Evolutionary conservation across 208 protist species (phyloP), one percentile per base, ranked within the genome.

Genomic region (Trypanosoma cruzi): DNA sequence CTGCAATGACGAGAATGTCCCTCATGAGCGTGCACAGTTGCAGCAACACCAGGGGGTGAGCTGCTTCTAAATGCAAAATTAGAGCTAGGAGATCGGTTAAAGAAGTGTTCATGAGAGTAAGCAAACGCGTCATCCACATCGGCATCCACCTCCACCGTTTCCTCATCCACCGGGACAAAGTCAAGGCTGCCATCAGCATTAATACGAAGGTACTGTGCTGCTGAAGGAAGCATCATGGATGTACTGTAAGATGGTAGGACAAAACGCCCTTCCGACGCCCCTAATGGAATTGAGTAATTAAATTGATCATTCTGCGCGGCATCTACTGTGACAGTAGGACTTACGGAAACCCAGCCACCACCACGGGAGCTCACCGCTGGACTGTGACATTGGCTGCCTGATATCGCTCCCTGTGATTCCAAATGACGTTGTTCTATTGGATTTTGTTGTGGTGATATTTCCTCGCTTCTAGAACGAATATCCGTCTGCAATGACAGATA

Each of bases 151-250:
- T 75, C 49, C 46, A 86, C 85, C 48, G 76, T 31, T 63, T 94
- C 89, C 8, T 95, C 84, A 26, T 90, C 89, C 4, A 86, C 67
- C 50, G 73, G 68, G 48, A 85, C 86, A 61, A 91, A 78, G 54
- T 95, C 89, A n/a, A 95, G 77, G 67, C 82, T 90, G 37, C 89
- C 89, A 36, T 87, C 79, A 20, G 88, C 82, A 67, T 92, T 95
- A 75, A 95, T 90, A 50, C 89, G 85, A 37, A 95, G 68, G 63
- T 85, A 92, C 75, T 95, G 89, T 64, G 90, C 84, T 40, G 71
- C 63, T 24, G 82, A 73, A 14, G 77, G 62, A 20, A 48, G 46
- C 0, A 37, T 32, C 20, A 40, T 18, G 16, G 64, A 75, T 44
- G 32, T 79, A 70, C 29, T 83, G 80, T 26, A 64, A 4, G 71